These are phyloP conservation scores for Pythium angustatum DNA, from an alignment of 352 stramenopile species.

Conservation along the genomic window DNA sequence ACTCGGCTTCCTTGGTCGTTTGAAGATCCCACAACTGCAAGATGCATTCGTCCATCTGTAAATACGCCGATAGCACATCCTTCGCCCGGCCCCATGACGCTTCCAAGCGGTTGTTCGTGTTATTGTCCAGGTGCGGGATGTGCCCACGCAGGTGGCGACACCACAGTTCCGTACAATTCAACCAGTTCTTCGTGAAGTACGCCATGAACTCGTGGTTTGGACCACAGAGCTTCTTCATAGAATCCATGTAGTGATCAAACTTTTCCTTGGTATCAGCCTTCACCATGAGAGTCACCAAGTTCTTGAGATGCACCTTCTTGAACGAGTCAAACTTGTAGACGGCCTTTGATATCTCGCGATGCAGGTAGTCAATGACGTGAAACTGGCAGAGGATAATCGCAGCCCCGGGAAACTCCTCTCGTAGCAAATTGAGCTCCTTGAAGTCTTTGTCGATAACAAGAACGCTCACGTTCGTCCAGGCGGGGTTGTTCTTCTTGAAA, in stretches of 20 bases:
- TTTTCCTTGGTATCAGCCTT: background rate
- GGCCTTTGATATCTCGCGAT: background rate
- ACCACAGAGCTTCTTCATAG: background rate
- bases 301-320: background rate
- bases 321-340: background rate
- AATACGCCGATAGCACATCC: background rate
- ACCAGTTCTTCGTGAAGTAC: slow-evolving; percentile 15
- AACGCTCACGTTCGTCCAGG: background rate
- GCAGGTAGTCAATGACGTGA: background rate
- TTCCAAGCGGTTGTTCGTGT: slow-evolving; percentile 17
- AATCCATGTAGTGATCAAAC: background rate
- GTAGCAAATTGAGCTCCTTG: slow-evolving; percentile 3
- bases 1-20: background rate
- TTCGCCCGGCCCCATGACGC: slow-evolving; percentile 7
- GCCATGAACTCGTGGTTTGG: slow-evolving; percentile 6
- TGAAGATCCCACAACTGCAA: background rate
- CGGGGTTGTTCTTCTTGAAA: slow-evolving; percentile 15
- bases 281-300: background rate
- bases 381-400: slow-evolving; percentile 19
- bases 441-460: slow-evolving; percentile 23
- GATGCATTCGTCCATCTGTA: background rate
- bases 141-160: slow-evolving; percentile 4
- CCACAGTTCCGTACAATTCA: slow-evolving; percentile 12
- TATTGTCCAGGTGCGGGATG: slow-evolving; percentile 16
- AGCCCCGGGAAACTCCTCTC: background rate